Conservation (phyloP, 345 rosid genomes). For the Viola odorata region DNA sequence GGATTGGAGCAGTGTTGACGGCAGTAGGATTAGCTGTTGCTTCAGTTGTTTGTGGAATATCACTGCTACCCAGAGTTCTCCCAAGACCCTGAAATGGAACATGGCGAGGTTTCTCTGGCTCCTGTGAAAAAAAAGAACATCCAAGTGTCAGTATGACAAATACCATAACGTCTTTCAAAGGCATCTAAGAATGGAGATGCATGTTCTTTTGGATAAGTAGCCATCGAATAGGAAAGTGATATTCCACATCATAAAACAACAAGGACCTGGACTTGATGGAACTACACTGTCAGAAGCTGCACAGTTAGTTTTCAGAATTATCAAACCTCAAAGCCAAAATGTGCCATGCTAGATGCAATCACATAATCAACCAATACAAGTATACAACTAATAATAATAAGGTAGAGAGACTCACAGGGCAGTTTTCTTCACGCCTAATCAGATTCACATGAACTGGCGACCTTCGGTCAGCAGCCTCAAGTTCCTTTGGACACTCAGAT, state of each 20-base stretch:
- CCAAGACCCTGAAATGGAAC: constrained; percentile 85
- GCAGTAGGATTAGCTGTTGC: constrained; percentile 19
- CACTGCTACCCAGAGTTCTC: constrained; percentile 81
- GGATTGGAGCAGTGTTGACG: constrained; percentile 30
- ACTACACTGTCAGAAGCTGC: not conserved
- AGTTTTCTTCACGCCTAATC: constrained; percentile 63
- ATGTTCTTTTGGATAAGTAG: no score
- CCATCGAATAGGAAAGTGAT: no score
- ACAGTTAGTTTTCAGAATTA: not conserved
- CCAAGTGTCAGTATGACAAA: not conserved
- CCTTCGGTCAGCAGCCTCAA: constrained; percentile 81
- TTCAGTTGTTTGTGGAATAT: constrained; percentile 31
- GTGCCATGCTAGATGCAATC: no score
- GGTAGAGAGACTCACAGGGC: constrained; percentile 53
- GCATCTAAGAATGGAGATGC: not conserved
- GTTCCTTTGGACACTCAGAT: constrained; percentile 96
- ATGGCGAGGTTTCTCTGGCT: constrained; percentile 51
- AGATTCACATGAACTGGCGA: constrained; percentile 79
- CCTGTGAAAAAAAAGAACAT: constrained; percentile 38
- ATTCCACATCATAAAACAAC: not conserved
- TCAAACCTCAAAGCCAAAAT: not conserved
- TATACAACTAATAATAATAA: not conserved
- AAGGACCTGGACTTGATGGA: not conserved
- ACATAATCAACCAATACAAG: not conserved
- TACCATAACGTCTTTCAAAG: not conserved